Conservation (phyloP, 2,329 filamentous ascomycete species). For the Trichoderma atroviride region DNA sequence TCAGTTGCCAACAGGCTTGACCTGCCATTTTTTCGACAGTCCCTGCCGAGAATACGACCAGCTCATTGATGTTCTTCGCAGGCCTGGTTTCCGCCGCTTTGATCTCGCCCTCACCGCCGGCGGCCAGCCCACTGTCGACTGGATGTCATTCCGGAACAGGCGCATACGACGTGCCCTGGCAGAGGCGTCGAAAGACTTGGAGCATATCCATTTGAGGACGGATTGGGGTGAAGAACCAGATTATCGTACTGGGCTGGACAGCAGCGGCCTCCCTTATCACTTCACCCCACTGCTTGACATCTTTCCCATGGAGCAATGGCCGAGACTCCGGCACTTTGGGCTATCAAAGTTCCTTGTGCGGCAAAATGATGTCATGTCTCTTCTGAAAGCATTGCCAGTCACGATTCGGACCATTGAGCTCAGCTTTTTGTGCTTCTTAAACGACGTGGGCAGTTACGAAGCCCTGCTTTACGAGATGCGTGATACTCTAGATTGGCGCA, state of each 20-base stretch:
- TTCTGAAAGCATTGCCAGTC: slow-evolving; percentile 36
- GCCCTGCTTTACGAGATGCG: not conserved
- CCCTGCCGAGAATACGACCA: slow-evolving; percentile 35
- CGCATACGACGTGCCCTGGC: not conserved
- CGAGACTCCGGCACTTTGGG: slow-evolving; percentile 37
- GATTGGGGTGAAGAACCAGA: not conserved
- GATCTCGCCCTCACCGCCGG: not conserved
- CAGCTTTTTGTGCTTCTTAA: slow-evolving; percentile 31
- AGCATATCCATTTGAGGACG: not conserved
- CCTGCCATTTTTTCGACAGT: slow-evolving; percentile 36
- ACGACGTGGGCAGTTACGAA: not conserved
- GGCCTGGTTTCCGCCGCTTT: slow-evolving; percentile 2
- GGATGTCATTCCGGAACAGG: not conserved
- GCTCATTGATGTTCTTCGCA: slow-evolving; percentile 23
- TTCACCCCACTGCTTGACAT: slow-evolving; percentile 35
- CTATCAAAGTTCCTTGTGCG: slow-evolving; percentile 35
- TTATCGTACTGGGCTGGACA: not conserved
- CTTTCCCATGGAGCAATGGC: slow-evolving; percentile 38
- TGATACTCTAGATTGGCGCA: not conserved
- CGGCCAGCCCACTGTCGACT: not conserved
- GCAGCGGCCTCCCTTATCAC: not conserved
- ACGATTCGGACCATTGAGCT: slow-evolving; percentile 40
- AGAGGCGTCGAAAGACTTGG: not conserved
- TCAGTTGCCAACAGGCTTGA: slow-evolving; percentile 38
- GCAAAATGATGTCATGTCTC: slow-evolving; percentile 34